Percentiles rank a stretch among this genome's conserved stretches.
These are phyloP conservation scores for Pascua guehoae DNA, from an alignment of 1,284 basidiomycete species.

Conservation along the genomic window DNA sequence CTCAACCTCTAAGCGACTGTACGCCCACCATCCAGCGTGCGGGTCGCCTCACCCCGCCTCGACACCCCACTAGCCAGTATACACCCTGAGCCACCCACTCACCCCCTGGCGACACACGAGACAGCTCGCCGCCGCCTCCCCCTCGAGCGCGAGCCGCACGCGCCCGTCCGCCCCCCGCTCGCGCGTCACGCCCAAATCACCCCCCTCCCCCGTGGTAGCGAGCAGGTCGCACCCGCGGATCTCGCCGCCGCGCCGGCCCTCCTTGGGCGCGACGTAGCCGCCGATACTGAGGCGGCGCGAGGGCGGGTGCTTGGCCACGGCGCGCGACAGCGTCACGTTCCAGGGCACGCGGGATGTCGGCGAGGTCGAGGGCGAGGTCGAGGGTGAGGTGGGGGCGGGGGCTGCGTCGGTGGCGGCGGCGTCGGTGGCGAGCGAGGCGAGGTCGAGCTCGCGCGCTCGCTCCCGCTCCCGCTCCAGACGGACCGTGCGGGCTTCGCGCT, in stretches of 20 bases:
- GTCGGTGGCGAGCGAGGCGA: neutral
- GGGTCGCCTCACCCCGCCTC: too few relatives aligned
- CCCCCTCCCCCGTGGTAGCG: neutral
- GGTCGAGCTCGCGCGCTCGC: neutral
- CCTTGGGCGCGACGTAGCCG: constrained; percentile 23
- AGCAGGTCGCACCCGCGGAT: constrained; percentile 16
- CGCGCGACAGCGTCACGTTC: constrained; percentile 25
- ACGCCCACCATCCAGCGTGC: too few relatives aligned
- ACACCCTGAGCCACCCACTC: constrained; percentile 19
- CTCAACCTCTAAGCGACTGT: too few relatives aligned
- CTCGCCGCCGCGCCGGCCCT: constrained; percentile 23
- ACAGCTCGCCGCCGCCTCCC: constrained; percentile 7
- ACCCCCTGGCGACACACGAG: constrained; percentile 17
- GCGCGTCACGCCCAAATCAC: neutral
- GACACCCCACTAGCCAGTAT: neutral
- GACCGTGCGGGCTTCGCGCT: neutral
- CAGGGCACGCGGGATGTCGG: constrained; percentile 16
- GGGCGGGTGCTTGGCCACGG: constrained; percentile 26
- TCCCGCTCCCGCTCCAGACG: neutral
- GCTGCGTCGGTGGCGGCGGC: neutral
- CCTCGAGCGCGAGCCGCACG: neutral
- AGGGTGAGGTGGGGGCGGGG: too few relatives aligned
- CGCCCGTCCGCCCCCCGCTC: neutral
- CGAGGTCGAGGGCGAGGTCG: too few relatives aligned
- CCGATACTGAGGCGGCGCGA: constrained; percentile 25